Evolutionary conservation across 2,329 filamentous ascomycete species (phyloP).

Genomic region (Botrytis hyacinthi): DNA sequence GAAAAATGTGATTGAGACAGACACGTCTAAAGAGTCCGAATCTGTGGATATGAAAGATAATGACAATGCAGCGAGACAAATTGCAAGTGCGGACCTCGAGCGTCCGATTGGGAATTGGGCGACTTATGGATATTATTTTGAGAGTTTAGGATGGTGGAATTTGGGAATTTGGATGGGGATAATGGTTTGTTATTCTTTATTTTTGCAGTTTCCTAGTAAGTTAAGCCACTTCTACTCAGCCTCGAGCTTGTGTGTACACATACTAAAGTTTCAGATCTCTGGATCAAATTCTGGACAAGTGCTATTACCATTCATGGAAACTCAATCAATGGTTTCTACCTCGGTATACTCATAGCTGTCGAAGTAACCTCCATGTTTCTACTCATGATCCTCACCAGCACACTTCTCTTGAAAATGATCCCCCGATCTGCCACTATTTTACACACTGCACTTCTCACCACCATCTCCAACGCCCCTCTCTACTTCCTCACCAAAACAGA

Average conservation of each 20-base stretch:
- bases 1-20: constrained; percentile 21
- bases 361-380: neutral
- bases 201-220: neutral
- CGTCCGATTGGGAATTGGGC: constrained; percentile 28
- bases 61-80: constrained; percentile 22
- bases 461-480: neutral
- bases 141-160: constrained; percentile 23
- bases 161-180: constrained; percentile 40
- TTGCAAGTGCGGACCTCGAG: constrained; percentile 25
- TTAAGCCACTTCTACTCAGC: neutral
- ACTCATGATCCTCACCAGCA: neutral
- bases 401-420: neutral
- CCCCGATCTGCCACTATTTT: neutral
- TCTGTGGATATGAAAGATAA: neutral
- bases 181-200: neutral
- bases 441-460: neutral
- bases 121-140: constrained; percentile 29
- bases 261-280: neutral
- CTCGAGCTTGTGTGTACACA: neutral
- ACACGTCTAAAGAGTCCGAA: neutral
- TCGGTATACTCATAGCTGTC: neutral
- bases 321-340: neutral
- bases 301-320: neutral
- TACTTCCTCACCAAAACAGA: neutral
- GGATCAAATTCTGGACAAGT: neutral